Evolutionary conservation across 805 yeast species (phyloP).

Genomic region (Yamadazyma takamatsuzukensis): DNA sequence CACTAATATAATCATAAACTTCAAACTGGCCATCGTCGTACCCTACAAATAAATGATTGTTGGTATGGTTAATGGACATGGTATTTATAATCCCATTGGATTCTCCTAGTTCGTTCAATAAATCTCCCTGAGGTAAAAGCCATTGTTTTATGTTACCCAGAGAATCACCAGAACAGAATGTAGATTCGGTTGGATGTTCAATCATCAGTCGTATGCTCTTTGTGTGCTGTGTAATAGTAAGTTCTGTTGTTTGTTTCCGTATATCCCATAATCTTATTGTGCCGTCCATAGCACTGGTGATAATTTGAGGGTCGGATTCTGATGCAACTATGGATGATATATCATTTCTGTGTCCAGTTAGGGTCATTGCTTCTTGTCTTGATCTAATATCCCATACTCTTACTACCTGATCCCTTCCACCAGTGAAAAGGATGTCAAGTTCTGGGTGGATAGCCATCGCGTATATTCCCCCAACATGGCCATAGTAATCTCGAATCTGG

Average conservation of each 20-base stretch:
- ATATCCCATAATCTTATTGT: constrained; percentile 90
- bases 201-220: constrained; percentile 75
- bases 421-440: constrained; percentile 76
- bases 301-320: constrained; percentile 77
- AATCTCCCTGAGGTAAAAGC: constrained; percentile 73
- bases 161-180: constrained; percentile 78
- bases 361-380: constrained; percentile 64
- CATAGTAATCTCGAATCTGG: constrained; percentile 80
- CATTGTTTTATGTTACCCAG: constrained; percentile 76
- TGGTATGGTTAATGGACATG: constrained; percentile 58
- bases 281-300: constrained; percentile 79
- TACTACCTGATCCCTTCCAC: constrained; percentile 83
- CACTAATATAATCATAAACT: constrained; percentile 75
- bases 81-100: constrained; percentile 61
- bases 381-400: constrained; percentile 94
- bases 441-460: constrained; percentile 85
- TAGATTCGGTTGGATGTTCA: constrained; percentile 63
- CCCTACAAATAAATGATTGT: constrained; percentile 68
- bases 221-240: constrained; percentile 79
- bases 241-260: constrained; percentile 67
- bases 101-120: constrained; percentile 50
- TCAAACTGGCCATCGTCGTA: constrained; percentile 78
- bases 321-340: constrained; percentile 67
- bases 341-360: constrained; percentile 78
- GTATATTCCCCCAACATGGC: constrained; percentile 88